A percentile compares a stretch with the other conserved stretches of the same genome.
These are phyloP conservation scores for Rheum nobile DNA, from an alignment of 148 eudicot genomes.

Conservation along the genomic window DNA sequence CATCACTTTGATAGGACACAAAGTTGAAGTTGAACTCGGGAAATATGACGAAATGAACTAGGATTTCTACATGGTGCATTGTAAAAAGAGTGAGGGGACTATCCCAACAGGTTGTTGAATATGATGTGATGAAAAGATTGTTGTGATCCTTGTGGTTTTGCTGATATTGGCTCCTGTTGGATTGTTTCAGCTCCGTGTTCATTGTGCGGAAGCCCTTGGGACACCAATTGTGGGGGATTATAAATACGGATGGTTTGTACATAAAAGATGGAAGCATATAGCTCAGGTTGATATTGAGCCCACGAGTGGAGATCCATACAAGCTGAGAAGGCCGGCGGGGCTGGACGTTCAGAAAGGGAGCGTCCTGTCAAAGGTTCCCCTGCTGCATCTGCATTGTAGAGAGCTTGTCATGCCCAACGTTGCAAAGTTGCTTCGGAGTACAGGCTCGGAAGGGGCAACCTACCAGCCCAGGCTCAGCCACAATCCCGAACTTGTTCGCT, in stretches of 20 bases:
- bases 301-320: slow-evolving; percentile 67
- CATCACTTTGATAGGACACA: too few species aligned
- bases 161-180: neutral
- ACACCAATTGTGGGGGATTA: slow-evolving; percentile 94
- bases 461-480: slow-evolving; percentile 14
- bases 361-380: slow-evolving; percentile 74
- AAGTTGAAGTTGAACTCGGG: too few species aligned
- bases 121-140: too few species aligned
- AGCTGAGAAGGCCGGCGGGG: slow-evolving; percentile 63
- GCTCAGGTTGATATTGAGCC: slow-evolving; percentile 73
- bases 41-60: too few species aligned
- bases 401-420: slow-evolving; percentile 82
- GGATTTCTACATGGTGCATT: too few species aligned
- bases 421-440: slow-evolving; percentile 42
- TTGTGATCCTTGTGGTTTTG: neutral
- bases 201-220: slow-evolving; percentile 95
- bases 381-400: slow-evolving; percentile 75
- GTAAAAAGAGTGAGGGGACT: too few species aligned
- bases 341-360: slow-evolving; percentile 90
- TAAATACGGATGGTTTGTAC: slow-evolving; percentile 91
- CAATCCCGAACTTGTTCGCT: slow-evolving; percentile 56
- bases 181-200: slow-evolving; percentile 63
- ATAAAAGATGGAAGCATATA: slow-evolving; percentile 77
- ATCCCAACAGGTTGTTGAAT: too few species aligned
- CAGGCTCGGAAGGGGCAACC: slow-evolving; percentile 16